These are phyloP conservation scores for Colletotrichum orchidophilum DNA, from an alignment of 2,329 filamentous ascomycete genomes.

Conservation along the genomic window DNA sequence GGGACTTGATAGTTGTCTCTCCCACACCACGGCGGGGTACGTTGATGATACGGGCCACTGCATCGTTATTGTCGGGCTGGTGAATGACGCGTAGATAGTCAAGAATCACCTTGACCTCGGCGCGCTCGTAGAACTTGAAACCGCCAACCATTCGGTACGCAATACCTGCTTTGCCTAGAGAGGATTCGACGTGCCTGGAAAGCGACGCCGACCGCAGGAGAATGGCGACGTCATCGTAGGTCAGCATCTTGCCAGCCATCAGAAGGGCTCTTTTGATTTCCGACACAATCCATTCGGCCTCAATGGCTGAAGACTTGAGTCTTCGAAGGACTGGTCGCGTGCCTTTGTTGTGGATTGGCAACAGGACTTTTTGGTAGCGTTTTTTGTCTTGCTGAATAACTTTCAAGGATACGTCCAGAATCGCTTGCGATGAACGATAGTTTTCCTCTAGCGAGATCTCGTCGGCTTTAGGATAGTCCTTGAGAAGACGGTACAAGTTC, in stretches of 20 bases:
- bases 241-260: constrained; percentile 78
- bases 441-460: constrained; percentile 92
- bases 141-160: constrained; percentile 94
- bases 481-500: constrained; percentile 82
- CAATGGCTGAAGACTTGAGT: constrained; percentile 73
- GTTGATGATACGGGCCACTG: constrained; percentile 85
- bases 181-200: constrained; percentile 86
- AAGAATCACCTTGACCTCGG: constrained; percentile 85
- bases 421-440: constrained; percentile 89
- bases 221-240: constrained; percentile 82
- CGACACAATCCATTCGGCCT: constrained; percentile 88
- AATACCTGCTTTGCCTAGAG: constrained; percentile 81
- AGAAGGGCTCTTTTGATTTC: constrained; percentile 79
- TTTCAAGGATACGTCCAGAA: constrained; percentile 80
- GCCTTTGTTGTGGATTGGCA: constrained; percentile 83
- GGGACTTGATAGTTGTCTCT: constrained; percentile 76
- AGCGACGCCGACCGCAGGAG: constrained; percentile 85
- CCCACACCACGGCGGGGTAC: constrained; percentile 84
- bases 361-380: constrained; percentile 81
- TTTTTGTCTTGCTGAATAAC: constrained; percentile 91
- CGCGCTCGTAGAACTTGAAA: constrained; percentile 88
- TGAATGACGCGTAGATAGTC: constrained; percentile 90
- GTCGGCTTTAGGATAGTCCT: constrained; percentile 79
- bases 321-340: constrained; percentile 83
- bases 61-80: constrained; percentile 88